Percentiles rank a stretch among this genome's conserved stretches.
Evolutionary conservation across 257 asterid genomes (phyloP).

Genomic region (Oldenlandia corymbosa): DNA sequence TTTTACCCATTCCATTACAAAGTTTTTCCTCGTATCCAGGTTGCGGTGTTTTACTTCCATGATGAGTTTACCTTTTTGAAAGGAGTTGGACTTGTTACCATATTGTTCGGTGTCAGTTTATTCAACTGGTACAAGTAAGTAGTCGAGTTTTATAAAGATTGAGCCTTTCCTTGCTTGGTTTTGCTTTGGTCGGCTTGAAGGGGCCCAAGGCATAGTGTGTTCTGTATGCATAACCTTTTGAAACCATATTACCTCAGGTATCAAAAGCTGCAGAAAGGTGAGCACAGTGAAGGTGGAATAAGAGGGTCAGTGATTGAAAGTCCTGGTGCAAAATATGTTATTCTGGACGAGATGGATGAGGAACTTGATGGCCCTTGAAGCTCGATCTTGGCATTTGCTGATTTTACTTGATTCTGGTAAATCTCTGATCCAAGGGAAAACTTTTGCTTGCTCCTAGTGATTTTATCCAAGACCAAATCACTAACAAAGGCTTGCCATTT

Average conservation of each 20-base stretch:
- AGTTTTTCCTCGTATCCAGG: constrained; percentile 42
- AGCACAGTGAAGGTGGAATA: constrained; percentile 28
- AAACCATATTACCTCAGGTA: constrained; percentile 36
- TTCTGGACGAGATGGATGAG: constrained; percentile 80
- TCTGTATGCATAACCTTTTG: background rate
- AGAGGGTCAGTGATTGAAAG: constrained; percentile 22
- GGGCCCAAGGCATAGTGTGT: background rate
- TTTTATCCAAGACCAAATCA: background rate
- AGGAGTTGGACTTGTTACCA: constrained; percentile 74
- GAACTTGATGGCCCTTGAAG: constrained; percentile 46
- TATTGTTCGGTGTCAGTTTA: constrained; percentile 85
- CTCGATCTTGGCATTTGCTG: background rate
- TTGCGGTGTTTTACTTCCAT: constrained; percentile 92
- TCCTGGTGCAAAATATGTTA: constrained; percentile 58
- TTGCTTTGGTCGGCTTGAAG: background rate
- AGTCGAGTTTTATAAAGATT: constrained; percentile 16
- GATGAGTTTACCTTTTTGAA: constrained; percentile 86
- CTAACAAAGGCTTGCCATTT: background rate
- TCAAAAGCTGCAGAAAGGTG: constrained; percentile 61
- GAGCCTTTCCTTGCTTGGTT: background rate
- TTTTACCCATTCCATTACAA: background rate
- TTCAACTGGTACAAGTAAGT: constrained; percentile 99
- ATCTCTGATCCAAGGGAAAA: no score
- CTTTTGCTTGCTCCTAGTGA: no score
- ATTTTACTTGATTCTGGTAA: no score